These are phyloP conservation scores for Triticum turgidum DNA, from an alignment of 176 grass and related monocot genomes.

Conservation along the genomic window DNA sequence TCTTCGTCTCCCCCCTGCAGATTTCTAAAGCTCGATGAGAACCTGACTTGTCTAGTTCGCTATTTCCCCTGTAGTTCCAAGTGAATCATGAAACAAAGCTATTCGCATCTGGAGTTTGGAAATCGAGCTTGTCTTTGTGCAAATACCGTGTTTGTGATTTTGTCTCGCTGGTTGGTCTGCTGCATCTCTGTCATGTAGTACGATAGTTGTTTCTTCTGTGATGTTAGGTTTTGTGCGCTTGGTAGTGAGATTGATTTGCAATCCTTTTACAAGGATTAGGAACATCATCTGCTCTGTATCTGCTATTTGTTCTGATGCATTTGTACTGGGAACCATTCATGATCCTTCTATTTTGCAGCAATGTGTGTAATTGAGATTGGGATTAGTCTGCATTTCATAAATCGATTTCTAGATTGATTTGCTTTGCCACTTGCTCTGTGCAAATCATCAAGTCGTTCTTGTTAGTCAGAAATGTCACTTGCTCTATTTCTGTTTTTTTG, in stretches of 20 bases:
- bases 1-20: too few relatives aligned
- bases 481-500: background rate
- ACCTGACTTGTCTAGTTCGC: too few relatives aligned
- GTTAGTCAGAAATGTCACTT: background rate
- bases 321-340: background rate
- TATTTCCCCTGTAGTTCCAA: background rate
- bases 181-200: too few relatives aligned
- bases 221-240: too few relatives aligned
- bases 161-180: background rate
- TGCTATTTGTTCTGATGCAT: background rate
- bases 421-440: background rate
- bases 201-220: too few relatives aligned
- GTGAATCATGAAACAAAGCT: background rate
- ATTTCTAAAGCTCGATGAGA: too few relatives aligned
- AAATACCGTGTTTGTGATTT: background rate
- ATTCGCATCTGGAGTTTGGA: background rate
- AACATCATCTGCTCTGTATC: too few relatives aligned
- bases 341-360: background rate
- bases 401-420: background rate
- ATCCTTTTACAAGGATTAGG: too few relatives aligned
- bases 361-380: background rate
- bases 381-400: background rate
- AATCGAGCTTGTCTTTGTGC: background rate
- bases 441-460: background rate
- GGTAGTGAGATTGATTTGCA: too few relatives aligned